A percentile compares a stretch with the other conserved stretches of the same genome.
phyloP scores from a whole-genome alignment of 176 grass and related monocot genomes.

The Hordeum marinum region DNA sequence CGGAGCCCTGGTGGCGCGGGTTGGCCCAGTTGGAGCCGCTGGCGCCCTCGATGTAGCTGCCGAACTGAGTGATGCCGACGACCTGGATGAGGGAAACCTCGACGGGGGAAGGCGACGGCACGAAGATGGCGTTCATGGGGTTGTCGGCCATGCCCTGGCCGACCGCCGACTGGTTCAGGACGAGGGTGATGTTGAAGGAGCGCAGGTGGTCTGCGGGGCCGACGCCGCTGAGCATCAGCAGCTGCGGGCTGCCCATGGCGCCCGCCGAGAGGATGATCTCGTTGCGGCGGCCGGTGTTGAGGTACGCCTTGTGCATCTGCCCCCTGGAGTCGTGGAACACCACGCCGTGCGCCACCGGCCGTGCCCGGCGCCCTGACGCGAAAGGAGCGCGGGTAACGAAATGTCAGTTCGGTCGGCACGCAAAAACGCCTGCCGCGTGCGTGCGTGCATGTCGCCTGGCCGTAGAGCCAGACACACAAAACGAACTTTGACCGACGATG shows the following conservation, averaged over 20 bases:
- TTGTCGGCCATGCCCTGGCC: constrained; percentile 81
- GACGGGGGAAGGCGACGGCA: constrained; percentile 60
- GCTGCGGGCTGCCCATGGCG: constrained; percentile 73
- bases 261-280: constrained; percentile 71
- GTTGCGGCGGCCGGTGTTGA: constrained; percentile 37
- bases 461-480: neutral
- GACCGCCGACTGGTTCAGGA: constrained; percentile 47
- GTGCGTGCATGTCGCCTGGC: neutral
- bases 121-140: constrained; percentile 72
- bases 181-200: constrained; percentile 59
- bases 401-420: neutral
- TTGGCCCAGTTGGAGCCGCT: constrained; percentile 56
- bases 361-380: constrained; percentile 8
- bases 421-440: too few species aligned
- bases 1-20: neutral
- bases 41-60: constrained; percentile 77
- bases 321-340: constrained; percentile 58
- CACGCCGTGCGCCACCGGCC: constrained; percentile 58
- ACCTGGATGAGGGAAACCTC: constrained; percentile 75
- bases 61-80: constrained; percentile 60
- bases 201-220: constrained; percentile 57
- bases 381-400: neutral
- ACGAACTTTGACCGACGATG: neutral
- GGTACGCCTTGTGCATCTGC: constrained; percentile 52
- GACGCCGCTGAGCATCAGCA: constrained; percentile 87